phyloP scores from a whole-genome alignment of 179 eudicot species.

The Silene vulgaris region DNA sequence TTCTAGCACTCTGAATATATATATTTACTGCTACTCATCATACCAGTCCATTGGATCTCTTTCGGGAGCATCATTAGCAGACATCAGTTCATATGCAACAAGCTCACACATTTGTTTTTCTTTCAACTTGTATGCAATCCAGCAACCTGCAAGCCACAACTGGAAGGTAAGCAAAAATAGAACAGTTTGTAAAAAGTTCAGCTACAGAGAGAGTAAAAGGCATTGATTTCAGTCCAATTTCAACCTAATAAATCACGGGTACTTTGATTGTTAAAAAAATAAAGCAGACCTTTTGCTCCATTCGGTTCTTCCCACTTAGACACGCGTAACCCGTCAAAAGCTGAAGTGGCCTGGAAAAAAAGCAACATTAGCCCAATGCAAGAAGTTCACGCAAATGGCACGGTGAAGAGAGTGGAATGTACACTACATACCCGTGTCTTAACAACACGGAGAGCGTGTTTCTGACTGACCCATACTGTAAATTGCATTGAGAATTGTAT shows the following conservation, averaged over 20 bases:
- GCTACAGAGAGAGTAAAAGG: not conserved
- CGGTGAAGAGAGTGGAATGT: not conserved
- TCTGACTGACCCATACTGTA: no score
- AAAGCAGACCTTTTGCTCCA: conserved; percentile 74
- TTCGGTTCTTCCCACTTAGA: conserved; percentile 98
- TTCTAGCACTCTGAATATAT: not conserved
- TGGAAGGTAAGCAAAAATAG: not conserved
- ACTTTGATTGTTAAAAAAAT: not conserved
- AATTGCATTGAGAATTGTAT: not conserved
- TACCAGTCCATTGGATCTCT: conserved; percentile 98
- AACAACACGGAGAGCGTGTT: no score
- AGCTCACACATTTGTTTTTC: conserved; percentile 48
- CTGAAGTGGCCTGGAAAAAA: conserved; percentile 62
- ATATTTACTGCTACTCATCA: conserved; percentile 13
- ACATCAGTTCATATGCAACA: conserved; percentile 79
- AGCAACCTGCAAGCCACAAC: conserved; percentile 54
- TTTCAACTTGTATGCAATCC: conserved; percentile 57
- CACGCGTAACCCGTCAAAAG: conserved; percentile 78
- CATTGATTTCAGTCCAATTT: not conserved
- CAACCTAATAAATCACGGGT: conserved; percentile 1
- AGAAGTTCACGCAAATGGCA: not conserved
- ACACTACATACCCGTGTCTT: no score
- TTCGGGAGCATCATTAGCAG: conserved; percentile 95
- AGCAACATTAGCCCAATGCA: not conserved
- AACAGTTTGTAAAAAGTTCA: not conserved